Evolutionary conservation across 2,329 filamentous ascomycete genomes (phyloP).

Genomic region (Neurospora sp.): DNA sequence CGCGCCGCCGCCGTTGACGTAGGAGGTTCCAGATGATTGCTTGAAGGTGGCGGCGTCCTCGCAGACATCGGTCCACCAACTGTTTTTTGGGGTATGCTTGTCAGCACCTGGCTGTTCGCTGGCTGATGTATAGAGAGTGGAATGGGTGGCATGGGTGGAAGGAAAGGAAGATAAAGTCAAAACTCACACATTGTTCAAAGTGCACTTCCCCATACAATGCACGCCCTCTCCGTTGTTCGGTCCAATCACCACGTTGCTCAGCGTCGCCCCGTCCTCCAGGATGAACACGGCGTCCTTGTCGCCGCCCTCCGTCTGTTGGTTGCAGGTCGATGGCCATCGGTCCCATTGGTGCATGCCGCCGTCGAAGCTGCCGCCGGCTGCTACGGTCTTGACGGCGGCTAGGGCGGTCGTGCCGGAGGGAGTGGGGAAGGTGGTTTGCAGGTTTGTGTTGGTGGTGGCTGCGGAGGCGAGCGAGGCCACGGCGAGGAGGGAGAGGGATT

Average conservation of each 20-base stretch:
- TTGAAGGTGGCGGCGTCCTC: slow-evolving; percentile 28
- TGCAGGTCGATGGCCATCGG: slow-evolving; percentile 18
- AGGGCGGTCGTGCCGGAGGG: slow-evolving; percentile 30
- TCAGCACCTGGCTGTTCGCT: not conserved
- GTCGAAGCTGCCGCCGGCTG: slow-evolving; percentile 33
- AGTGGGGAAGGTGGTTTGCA: slow-evolving; percentile 24
- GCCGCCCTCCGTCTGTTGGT: slow-evolving; percentile 15
- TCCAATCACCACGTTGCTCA: slow-evolving; percentile 42
- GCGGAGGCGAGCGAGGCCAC: slow-evolving; percentile 10
- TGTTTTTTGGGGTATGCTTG: slow-evolving; percentile 23
- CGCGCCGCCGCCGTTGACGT: slow-evolving; percentile 28
- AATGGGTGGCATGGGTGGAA: not conserved
- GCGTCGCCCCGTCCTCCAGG: slow-evolving; percentile 36
- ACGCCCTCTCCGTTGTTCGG: slow-evolving; percentile 37
- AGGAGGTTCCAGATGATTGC: slow-evolving; percentile 26
- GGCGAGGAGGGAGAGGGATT: slow-evolving; percentile 7
- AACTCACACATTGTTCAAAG: slow-evolving; percentile 24
- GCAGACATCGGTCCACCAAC: slow-evolving; percentile 27
- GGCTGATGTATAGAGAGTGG: not conserved
- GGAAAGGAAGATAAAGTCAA: not conserved
- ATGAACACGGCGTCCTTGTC: slow-evolving; percentile 37
- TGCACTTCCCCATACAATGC: slow-evolving; percentile 38
- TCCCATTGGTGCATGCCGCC: slow-evolving; percentile 30
- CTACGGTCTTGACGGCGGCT: slow-evolving; percentile 31
- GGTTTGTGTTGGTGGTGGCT: slow-evolving; percentile 18